Evolutionary conservation across 2,329 filamentous ascomycete species (phyloP).

Genomic region (Thielaviopsis euricoi): DNA sequence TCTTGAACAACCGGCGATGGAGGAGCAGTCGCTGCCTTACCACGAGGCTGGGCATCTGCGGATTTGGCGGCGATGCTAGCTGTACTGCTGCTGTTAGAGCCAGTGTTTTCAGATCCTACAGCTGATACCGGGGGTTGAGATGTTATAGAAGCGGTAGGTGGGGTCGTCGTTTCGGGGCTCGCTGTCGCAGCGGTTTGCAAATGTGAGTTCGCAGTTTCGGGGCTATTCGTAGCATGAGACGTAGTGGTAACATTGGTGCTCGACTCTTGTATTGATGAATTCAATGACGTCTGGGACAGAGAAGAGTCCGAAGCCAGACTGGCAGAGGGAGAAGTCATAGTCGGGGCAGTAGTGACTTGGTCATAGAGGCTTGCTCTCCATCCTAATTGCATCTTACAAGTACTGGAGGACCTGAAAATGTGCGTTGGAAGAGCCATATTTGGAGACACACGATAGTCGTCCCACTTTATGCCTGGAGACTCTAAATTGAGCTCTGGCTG

Average conservation of each 20-base stretch:
- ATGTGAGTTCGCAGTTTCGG: neutral
- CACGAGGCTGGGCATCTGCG: neutral
- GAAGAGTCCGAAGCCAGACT: neutral
- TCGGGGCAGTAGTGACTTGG: neutral
- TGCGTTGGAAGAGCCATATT: neutral
- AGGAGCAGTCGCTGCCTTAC: slow-evolving; percentile 18
- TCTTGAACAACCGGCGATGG: slow-evolving; percentile 79
- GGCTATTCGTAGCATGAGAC: neutral
- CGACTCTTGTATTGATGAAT: neutral
- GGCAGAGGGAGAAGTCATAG: neutral
- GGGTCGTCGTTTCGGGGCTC: neutral
- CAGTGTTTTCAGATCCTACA: neutral
- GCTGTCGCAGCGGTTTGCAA: neutral
- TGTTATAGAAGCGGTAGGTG: neutral
- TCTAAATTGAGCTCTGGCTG: neutral
- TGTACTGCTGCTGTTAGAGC: slow-evolving; percentile 20
- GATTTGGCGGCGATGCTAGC: slow-evolving; percentile 20
- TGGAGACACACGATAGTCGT: neutral
- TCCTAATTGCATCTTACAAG: neutral
- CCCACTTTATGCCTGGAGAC: neutral
- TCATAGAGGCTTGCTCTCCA: neutral
- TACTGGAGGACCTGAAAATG: neutral
- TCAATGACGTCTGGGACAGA: neutral
- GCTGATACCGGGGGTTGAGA: neutral
- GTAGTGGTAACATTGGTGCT: neutral